Evolutionary conservation across 768 basidiomycete genomes (phyloP), one percentile per base, ranked within the genome.

Genomic region (Gyrodon lividus): DNA sequence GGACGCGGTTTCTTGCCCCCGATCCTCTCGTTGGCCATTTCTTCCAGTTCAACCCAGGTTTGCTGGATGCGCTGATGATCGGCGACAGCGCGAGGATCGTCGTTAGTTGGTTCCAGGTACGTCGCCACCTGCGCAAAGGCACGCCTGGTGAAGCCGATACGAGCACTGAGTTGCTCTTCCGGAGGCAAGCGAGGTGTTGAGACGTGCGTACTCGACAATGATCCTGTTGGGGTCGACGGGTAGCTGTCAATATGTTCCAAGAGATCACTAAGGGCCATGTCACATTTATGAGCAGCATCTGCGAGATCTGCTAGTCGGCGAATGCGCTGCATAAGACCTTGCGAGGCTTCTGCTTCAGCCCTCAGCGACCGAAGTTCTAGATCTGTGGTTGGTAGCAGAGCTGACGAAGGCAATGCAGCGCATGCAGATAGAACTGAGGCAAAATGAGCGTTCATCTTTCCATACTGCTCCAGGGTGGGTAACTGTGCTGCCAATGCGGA

Each of bases 171-270:
- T 59, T 92, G 88, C 37, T 86, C 84, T 51, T 87, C 82, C 0
- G 91, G 83, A 7, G 81, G 69, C 4, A 76, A 57, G 20, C 70
- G 64, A 6, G 64, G 54, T 12, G 72, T 66, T 30, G 74, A 72
- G 51, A 70, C 53, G 56, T 82, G 81, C 14, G 74, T 68, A 20
- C 83, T 82, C 4, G 80, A 74, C 28, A 84, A 63, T 2, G 77
- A 68, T 5, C 77, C 74, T 23, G 73, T 64, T 5, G 84, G 85
- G 28, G 73, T 65, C 3, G 80, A 77, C 8, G 92, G 91, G 62
- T 84, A 92, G 59, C 87, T 90, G 64, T 95, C 92, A 48, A 92
- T 76, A 60, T 92, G 89, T 60, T 92, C 89, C 41, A 95, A 72
- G 5, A 94, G 74, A 65, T 93, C 89, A 59, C 92, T 94, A 39